Conservation (phyloP, 495 filamentous ascomycete species). For the Daldinia bambusicola region DNA sequence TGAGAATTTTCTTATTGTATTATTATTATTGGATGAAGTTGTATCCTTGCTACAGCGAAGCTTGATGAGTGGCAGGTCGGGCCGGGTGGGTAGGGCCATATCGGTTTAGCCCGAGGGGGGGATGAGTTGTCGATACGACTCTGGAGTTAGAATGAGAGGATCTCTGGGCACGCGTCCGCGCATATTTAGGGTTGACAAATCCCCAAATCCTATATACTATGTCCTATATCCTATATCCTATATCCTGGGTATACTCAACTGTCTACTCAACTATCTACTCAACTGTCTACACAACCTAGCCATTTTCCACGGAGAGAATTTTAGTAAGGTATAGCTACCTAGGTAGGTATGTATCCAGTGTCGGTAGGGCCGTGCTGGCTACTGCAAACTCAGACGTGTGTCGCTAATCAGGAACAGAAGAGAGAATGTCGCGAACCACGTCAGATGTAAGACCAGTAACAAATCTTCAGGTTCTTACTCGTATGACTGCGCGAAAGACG, state of each 20-base stretch:
- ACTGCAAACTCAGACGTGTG: background rate
- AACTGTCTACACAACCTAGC: background rate
- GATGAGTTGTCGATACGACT: constrained; percentile 38
- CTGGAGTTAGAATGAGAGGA: constrained; percentile 18
- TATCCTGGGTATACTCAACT: too few relatives aligned
- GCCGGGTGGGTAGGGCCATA: constrained; percentile 36
- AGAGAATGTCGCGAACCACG: background rate
- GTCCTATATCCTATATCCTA: too few relatives aligned
- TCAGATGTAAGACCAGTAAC: background rate
- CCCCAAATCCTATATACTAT: background rate
- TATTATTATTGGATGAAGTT: constrained; percentile 29
- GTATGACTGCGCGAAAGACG: constrained; percentile 4
- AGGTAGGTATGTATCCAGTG: background rate
- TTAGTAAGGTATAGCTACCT: too few relatives aligned
- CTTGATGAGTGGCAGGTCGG: constrained; percentile 31
- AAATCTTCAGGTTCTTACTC: background rate
- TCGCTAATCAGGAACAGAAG: background rate
- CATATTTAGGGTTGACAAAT: background rate
- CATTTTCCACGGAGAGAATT: background rate
- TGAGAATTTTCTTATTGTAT: constrained; percentile 12
- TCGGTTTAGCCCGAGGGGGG: constrained; percentile 24
- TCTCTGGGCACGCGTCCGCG: background rate
- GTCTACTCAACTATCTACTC: too few relatives aligned
- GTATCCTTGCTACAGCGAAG: constrained; percentile 31
- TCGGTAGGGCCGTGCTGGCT: background rate